Conservation (phyloP, 371 early-diverging fungal species). For the Quaeritorhiza haematococci region DNA sequence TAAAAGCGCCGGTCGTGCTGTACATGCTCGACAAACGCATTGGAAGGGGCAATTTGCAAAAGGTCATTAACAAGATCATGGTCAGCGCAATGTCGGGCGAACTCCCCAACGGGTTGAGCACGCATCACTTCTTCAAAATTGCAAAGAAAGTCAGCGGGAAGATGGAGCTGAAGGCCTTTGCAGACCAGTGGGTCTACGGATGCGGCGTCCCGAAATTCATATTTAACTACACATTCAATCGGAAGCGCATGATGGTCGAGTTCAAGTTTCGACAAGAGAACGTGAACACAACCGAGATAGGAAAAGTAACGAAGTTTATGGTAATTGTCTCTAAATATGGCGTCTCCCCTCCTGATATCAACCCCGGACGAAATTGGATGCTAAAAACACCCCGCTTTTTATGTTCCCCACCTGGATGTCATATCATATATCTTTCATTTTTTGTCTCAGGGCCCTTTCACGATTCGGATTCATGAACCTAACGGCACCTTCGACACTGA, state of each 20-base stretch:
- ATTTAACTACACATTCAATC: constrained; percentile 75
- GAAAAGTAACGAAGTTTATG: constrained; percentile 48
- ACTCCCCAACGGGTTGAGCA: constrained; percentile 71
- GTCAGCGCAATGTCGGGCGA: constrained; percentile 79
- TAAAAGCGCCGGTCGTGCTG: constrained; percentile 84
- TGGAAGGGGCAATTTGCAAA: constrained; percentile 77
- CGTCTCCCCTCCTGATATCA: background rate
- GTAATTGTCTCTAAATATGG: no score
- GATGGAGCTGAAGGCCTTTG: constrained; percentile 69
- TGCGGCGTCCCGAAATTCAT: constrained; percentile 70
- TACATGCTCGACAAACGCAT: constrained; percentile 92
- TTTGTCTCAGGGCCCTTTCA: constrained; percentile 74
- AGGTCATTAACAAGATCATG: constrained; percentile 75
- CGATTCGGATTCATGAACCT: constrained; percentile 88
- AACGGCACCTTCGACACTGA: constrained; percentile 92
- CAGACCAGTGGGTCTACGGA: constrained; percentile 89
- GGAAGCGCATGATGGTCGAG: constrained; percentile 91
- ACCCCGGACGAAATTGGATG: background rate
- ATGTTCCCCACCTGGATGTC: no score
- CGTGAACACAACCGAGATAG: constrained; percentile 55
- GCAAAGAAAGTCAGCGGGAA: constrained; percentile 76
- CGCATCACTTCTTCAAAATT: constrained; percentile 70
- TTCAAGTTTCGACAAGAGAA: constrained; percentile 78
- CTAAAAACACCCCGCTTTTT: background rate
- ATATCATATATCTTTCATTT: no score